A percentile compares a stretch with the other conserved stretches of the same genome.
Evolutionary conservation across 2,329 filamentous ascomycete species (phyloP).

Genomic region (Didymella pinodella): DNA sequence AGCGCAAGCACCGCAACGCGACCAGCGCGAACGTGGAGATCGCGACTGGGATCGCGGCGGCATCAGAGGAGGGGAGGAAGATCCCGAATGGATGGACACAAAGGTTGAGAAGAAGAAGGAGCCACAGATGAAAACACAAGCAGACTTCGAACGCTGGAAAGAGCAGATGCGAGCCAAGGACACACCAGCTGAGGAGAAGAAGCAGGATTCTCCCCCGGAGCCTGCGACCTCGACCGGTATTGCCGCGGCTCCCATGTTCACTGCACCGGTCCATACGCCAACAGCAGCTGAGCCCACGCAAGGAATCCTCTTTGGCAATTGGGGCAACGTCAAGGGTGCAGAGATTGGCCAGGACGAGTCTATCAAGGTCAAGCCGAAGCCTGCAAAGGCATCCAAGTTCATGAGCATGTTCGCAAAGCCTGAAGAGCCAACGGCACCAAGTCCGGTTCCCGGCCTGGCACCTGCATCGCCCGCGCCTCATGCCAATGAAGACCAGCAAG

Average conservation of each 20-base stretch:
- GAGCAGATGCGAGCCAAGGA: slow-evolving; percentile 81
- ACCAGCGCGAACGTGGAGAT: slow-evolving; percentile 54
- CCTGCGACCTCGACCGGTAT: slow-evolving; percentile 30
- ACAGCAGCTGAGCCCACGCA: slow-evolving; percentile 69
- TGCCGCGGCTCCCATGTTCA: slow-evolving; percentile 50
- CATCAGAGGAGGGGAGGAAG: slow-evolving; percentile 65
- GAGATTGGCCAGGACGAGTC: slow-evolving; percentile 43
- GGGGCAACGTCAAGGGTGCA: slow-evolving; percentile 59
- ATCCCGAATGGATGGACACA: slow-evolving; percentile 88
- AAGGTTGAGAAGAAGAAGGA: slow-evolving; percentile 73
- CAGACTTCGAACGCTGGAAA: slow-evolving; percentile 95
- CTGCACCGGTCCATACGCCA: slow-evolving; percentile 59
- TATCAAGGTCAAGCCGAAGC: slow-evolving; percentile 54
- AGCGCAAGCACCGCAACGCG: slow-evolving; percentile 39
- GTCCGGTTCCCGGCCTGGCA: slow-evolving; percentile 24
- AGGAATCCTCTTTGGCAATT: slow-evolving; percentile 79
- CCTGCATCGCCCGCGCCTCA: slow-evolving; percentile 44
- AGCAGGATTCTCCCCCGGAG: slow-evolving; percentile 39
- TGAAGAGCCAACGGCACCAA: slow-evolving; percentile 41
- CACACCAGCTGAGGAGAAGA: slow-evolving; percentile 55
- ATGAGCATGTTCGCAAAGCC: slow-evolving; percentile 71
- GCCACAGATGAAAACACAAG: slow-evolving; percentile 77
- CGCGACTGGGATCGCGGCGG: slow-evolving; percentile 62
- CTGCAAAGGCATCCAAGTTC: slow-evolving; percentile 82
- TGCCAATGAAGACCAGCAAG: slow-evolving; percentile 76